A percentile compares a stretch with the other conserved stretches of the same genome.
phyloP scores from a whole-genome alignment of 2,329 filamentous ascomycete species.

The Colletotrichum lentis region DNA sequence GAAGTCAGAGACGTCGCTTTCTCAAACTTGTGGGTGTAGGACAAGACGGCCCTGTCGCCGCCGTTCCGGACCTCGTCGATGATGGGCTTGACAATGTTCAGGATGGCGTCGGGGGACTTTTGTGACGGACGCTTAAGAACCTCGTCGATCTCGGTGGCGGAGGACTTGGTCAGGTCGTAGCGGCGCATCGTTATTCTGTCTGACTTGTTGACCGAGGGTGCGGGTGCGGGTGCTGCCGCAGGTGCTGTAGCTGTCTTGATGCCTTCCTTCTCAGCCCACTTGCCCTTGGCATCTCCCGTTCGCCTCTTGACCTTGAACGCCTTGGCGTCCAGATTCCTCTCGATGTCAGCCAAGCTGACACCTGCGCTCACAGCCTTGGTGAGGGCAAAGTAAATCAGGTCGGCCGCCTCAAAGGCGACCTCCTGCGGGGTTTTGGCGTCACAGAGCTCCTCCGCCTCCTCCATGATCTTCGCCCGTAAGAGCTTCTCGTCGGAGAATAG shows the following conservation, averaged over 20 bases:
- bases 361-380: constrained; percentile 88
- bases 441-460: constrained; percentile 95
- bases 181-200: constrained; percentile 83
- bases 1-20: constrained; percentile 91
- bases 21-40: constrained; percentile 98
- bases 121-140: constrained; percentile 90
- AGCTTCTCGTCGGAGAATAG: constrained; percentile 93
- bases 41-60: constrained; percentile 87
- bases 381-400: constrained; percentile 94
- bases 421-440: constrained; percentile 83
- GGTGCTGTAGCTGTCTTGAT: constrained; percentile 56
- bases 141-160: constrained; percentile 71
- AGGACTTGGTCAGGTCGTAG: constrained; percentile 72
- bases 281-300: constrained; percentile 91
- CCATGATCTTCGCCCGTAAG: constrained; percentile 94
- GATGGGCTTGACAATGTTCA: constrained; percentile 90
- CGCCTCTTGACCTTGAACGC: constrained; percentile 93
- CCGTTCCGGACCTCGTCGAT: constrained; percentile 84
- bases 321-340: constrained; percentile 92
- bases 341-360: constrained; percentile 86
- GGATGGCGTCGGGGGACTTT: constrained; percentile 91
- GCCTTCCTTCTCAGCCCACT: constrained; percentile 86
- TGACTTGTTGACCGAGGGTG: constrained; percentile 48
- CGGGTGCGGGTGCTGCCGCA: constrained; percentile 43
- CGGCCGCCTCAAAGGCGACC: constrained; percentile 91